Conservation (phyloP, 768 basidiomycete species). For the Podaxis pistillaris region DNA sequence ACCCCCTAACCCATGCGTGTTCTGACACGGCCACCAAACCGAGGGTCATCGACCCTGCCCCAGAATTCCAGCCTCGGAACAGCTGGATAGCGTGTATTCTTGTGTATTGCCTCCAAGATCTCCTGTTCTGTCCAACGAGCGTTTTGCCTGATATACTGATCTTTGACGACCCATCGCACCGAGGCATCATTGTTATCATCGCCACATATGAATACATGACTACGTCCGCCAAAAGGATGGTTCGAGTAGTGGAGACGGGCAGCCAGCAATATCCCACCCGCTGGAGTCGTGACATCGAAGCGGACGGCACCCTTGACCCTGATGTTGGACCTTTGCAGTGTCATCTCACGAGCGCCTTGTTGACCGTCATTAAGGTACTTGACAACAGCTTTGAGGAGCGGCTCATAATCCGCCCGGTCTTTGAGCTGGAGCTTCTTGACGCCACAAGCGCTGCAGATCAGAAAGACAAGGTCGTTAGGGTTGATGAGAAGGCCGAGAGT, state of each 20-base stretch:
- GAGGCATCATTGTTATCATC: background rate
- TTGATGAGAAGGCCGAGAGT: slow-evolving; percentile 1
- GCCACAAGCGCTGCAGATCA: background rate
- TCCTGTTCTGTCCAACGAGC: background rate
- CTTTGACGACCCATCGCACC: background rate
- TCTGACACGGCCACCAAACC: background rate
- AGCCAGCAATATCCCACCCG: too few species aligned
- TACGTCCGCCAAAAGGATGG: background rate
- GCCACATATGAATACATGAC: background rate
- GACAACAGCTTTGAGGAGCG: background rate
- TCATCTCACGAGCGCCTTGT: background rate
- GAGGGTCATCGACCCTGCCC: background rate
- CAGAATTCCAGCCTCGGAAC: background rate
- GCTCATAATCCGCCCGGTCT: background rate
- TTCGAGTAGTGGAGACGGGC: background rate
- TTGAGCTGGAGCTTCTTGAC: background rate
- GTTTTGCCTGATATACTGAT: background rate
- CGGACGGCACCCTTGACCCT: too few species aligned
- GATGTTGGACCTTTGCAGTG: background rate
- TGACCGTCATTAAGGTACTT: background rate
- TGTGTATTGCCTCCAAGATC: background rate
- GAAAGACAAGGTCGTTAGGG: background rate
- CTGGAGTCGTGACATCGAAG: too few species aligned
- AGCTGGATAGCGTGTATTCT: background rate
- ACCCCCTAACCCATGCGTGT: background rate